Evolutionary conservation across 2,329 filamentous ascomycete genomes (phyloP).

Genomic region (Stachybotrys elegans): DNA sequence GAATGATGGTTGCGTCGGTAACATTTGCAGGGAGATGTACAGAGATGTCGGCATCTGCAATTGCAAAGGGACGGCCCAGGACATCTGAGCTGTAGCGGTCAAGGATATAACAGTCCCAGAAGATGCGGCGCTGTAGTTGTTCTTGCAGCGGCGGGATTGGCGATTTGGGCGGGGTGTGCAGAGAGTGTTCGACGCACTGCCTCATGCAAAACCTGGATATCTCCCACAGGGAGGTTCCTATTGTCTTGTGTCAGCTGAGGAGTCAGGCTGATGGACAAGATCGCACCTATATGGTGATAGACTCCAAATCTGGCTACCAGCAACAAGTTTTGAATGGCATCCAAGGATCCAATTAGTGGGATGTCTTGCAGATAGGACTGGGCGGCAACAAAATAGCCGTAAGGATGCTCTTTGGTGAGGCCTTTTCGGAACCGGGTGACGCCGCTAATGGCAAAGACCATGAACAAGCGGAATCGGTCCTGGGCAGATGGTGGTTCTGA

Average conservation of each 20-base stretch:
- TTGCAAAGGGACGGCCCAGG: conserved; percentile 10
- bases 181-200: conserved; percentile 12
- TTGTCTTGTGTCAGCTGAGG: accelerated
- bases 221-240: conserved; percentile 15
- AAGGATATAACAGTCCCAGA: conserved; percentile 16
- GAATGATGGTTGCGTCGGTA: conserved; percentile 10
- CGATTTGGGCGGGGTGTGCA: conserved; percentile 3
- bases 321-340: conserved; percentile 13
- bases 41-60: conserved; percentile 12
- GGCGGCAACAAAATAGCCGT: conserved; percentile 12
- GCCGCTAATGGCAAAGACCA: conserved; percentile 11
- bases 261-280: neutral
- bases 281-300: conserved; percentile 13
- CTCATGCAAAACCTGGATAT: conserved; percentile 11
- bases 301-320: conserved; percentile 15
- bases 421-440: conserved; percentile 9
- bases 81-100: conserved; percentile 14
- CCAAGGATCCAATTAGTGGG: conserved; percentile 7
- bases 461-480: conserved; percentile 11
- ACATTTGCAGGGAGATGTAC: conserved; percentile 10
- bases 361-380: conserved; percentile 2
- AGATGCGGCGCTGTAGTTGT: conserved; percentile 11
- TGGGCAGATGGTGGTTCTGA: neutral
- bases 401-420: conserved; percentile 7
- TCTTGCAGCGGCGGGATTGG: conserved; percentile 7